These are phyloP conservation scores for Penicillium corylophilum DNA, from an alignment of 2,329 filamentous ascomycete species.

Conservation along the genomic window DNA sequence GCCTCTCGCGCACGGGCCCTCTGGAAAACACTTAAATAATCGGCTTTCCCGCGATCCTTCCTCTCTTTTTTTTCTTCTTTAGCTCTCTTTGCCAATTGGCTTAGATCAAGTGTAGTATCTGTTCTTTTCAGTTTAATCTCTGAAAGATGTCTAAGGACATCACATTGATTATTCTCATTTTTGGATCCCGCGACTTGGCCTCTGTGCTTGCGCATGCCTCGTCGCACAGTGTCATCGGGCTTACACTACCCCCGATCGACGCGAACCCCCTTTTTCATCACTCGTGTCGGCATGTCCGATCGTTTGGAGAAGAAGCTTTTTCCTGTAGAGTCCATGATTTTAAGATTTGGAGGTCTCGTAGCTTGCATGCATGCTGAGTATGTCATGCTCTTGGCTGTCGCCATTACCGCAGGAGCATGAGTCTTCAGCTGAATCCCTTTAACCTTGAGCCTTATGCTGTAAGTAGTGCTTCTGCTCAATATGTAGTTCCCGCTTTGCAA, in stretches of 20 bases:
- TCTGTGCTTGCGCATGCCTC: constrained; percentile 71
- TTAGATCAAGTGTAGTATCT: constrained; percentile 98
- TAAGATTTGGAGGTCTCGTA: no score
- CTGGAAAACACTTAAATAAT: constrained; percentile 31
- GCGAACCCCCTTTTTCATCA: constrained; percentile 63
- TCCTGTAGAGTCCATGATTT: no score
- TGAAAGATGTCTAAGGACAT: constrained; percentile 74
- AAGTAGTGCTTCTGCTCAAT: background rate
- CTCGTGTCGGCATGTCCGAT: constrained; percentile 51
- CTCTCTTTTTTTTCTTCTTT: constrained; percentile 46
- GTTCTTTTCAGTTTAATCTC: constrained; percentile 98
- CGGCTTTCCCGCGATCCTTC: constrained; percentile 23
- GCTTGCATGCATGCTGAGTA: no score
- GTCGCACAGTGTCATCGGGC: constrained; percentile 70
- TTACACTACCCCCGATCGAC: constrained; percentile 73
- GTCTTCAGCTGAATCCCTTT: no score
- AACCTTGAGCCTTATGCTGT: background rate
- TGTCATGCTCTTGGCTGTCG: background rate
- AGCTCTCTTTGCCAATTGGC: constrained; percentile 59
- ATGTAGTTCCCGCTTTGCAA: background rate
- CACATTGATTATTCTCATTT: constrained; percentile 82
- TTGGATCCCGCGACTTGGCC: constrained; percentile 57
- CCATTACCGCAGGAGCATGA: background rate
- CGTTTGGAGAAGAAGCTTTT: constrained; percentile 56
- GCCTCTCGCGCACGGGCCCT: constrained; percentile 22